phyloP scores from a whole-genome alignment of 768 basidiomycete species.

The Pluteus cervinus region DNA sequence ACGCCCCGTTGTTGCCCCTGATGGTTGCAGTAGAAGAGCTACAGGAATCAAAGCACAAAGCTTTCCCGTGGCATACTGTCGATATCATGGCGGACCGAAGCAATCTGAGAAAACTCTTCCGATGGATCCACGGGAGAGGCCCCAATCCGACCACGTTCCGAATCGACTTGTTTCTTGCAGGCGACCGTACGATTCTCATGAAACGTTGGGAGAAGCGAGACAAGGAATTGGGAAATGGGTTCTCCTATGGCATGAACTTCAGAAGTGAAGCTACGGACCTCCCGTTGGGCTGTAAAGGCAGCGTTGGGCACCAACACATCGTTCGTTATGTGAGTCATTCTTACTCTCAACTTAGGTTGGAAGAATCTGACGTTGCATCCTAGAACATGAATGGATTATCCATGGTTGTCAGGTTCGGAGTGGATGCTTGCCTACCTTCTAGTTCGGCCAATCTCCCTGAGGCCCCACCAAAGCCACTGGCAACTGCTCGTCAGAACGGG shows the following conservation, averaged over 20 bases:
- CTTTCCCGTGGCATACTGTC: conserved; percentile 30
- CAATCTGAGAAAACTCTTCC: conserved; percentile 44
- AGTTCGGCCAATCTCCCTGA: too few relatives aligned
- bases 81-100: conserved; percentile 51
- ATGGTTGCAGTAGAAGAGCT: conserved; percentile 39
- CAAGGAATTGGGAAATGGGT: not conserved
- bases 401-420: conserved; percentile 34
- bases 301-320: conserved; percentile 32
- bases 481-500: too few relatives aligned
- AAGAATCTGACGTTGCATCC: not conserved
- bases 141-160: conserved; percentile 28
- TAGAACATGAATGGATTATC: conserved; percentile 36
- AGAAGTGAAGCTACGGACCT: conserved; percentile 29
- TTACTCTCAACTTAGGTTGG: conserved; percentile 27
- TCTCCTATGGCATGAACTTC: conserved; percentile 34
- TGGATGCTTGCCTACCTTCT: conserved; percentile 28
- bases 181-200: conserved; percentile 36
- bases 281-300: conserved; percentile 16
- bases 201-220: conserved; percentile 22
- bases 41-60: conserved; percentile 7
- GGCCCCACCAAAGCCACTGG: too few relatives aligned
- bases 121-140: conserved; percentile 30
- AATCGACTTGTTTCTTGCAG: conserved; percentile 41
- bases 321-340: conserved; percentile 13
- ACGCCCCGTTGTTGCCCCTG: conserved; percentile 35